phyloP scores from a whole-genome alignment of 2,329 filamentous ascomycete genomes.

The Sporothrix curviconia region DNA sequence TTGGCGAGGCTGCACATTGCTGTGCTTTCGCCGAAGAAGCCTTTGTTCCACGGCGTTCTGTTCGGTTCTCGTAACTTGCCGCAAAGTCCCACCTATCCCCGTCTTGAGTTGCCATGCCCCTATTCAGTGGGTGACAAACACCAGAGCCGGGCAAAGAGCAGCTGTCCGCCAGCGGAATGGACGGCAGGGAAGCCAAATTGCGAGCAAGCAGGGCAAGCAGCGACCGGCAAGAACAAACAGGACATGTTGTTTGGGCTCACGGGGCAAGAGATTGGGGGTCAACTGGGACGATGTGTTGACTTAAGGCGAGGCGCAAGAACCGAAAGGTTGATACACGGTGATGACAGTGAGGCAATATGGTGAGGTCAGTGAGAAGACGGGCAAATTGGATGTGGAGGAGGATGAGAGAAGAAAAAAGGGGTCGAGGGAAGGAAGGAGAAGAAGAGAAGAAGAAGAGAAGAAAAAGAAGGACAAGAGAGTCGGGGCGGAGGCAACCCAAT shows the following conservation, averaged over 20 bases:
- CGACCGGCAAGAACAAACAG: not conserved
- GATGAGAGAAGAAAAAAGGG: too few species aligned
- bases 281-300: not conserved
- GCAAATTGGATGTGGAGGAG: too few species aligned
- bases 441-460: not conserved
- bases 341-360: too few species aligned
- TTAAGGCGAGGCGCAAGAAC: not conserved
- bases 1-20: too few species aligned
- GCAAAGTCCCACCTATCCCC: not conserved
- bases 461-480: not conserved
- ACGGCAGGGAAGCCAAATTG: not conserved
- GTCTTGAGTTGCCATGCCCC: not conserved
- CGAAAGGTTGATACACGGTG: too few species aligned
- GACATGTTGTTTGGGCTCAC: not conserved
- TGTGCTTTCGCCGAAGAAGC: not conserved
- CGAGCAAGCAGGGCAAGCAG: not conserved
- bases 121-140: not conserved
- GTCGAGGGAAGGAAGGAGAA: not conserved
- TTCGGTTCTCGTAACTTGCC: not conserved
- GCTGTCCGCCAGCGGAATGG: slow-evolving; percentile 5
- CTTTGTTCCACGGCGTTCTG: not conserved
- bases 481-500: slow-evolving; percentile 7
- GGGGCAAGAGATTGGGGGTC: not conserved
- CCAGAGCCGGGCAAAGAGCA: slow-evolving; percentile 5
- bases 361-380: too few species aligned